Evolutionary conservation across 805 yeast genomes (phyloP).

Genomic region (Ogataea ganodermae): DNA sequence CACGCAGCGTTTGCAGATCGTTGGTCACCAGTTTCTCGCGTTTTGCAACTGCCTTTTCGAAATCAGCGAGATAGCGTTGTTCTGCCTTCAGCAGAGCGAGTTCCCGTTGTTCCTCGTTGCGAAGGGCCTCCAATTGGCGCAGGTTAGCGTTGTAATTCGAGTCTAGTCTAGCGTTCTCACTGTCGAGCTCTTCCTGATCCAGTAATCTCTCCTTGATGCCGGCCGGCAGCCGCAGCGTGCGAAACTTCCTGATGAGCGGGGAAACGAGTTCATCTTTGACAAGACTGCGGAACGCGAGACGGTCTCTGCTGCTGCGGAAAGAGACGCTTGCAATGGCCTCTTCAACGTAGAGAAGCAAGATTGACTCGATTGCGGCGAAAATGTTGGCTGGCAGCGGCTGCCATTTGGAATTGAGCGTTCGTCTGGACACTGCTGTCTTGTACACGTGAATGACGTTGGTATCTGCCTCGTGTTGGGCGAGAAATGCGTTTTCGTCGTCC

Average conservation of each 20-base stretch:
- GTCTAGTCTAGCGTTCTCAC: constrained; percentile 25
- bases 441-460: constrained; percentile 13
- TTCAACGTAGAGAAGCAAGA: constrained; percentile 25
- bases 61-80: constrained; percentile 22
- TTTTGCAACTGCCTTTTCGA: constrained; percentile 15
- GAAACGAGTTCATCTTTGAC: constrained; percentile 23
- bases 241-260: constrained; percentile 27
- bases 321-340: constrained; percentile 18
- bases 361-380: constrained; percentile 16
- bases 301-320: constrained; percentile 19
- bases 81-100: constrained; percentile 22
- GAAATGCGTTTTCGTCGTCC: constrained; percentile 12
- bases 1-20: constrained; percentile 15
- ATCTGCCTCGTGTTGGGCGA: constrained; percentile 4
- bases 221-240: constrained; percentile 29
- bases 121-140: constrained; percentile 29
- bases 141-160: constrained; percentile 30
- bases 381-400: constrained; percentile 18
- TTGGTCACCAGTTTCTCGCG: constrained; percentile 20
- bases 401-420: constrained; percentile 25
- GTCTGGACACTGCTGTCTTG: constrained; percentile 15
- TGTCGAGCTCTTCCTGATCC: constrained; percentile 28
- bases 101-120: constrained; percentile 26
- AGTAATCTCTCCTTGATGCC: constrained; percentile 26
- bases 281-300: constrained; percentile 21